phyloP scores from a whole-genome alignment of 164 flowering plant species.

The Aristolochia fimbriata region DNA sequence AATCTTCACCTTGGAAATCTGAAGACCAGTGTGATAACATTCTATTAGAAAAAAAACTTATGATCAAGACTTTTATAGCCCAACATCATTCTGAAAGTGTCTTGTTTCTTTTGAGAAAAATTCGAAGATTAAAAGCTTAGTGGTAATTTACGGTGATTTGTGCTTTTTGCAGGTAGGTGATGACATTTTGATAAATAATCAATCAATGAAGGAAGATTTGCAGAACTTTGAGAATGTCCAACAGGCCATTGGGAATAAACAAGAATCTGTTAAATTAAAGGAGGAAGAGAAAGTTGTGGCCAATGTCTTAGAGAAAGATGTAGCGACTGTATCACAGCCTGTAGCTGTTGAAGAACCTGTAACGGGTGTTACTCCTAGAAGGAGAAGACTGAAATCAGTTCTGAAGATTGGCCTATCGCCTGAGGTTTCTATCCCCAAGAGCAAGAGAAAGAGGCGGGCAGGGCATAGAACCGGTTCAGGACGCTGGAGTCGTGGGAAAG shows the following conservation, averaged over 20 bases:
- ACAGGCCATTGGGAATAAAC: conserved; percentile 19
- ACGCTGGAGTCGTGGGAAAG: conserved; percentile 32
- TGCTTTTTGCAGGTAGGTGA: conserved; percentile 40
- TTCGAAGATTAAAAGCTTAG: too few relatives aligned
- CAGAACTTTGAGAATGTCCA: conserved; percentile 15
- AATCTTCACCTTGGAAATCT: too few relatives aligned
- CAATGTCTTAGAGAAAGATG: too few relatives aligned
- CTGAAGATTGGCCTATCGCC: conserved; percentile 6
- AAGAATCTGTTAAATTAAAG: conserved; percentile 2
- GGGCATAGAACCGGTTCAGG: conserved; percentile 56
- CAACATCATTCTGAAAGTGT: neutral
- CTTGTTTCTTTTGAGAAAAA: neutral
- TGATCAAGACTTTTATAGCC: neutral
- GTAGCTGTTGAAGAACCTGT: conserved; percentile 2
- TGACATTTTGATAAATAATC: conserved; percentile 31
- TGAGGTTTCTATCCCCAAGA: conserved; percentile 1
- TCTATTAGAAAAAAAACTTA: neutral
- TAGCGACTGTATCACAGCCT: conserved; percentile 14
- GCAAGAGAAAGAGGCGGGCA: conserved; percentile 60
- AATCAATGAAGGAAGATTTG: conserved; percentile 28
- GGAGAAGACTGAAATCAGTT: conserved; percentile 3
- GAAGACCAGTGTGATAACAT: neutral
- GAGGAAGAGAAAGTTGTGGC: conserved; percentile 14
- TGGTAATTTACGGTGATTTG: neutral
- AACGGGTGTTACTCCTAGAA: neutral